Percentiles rank a stretch among this genome's conserved stretches.
These are phyloP conservation scores for Chalaropsis ovoidea DNA, from an alignment of 2,329 filamentous ascomycete genomes.

Conservation along the genomic window DNA sequence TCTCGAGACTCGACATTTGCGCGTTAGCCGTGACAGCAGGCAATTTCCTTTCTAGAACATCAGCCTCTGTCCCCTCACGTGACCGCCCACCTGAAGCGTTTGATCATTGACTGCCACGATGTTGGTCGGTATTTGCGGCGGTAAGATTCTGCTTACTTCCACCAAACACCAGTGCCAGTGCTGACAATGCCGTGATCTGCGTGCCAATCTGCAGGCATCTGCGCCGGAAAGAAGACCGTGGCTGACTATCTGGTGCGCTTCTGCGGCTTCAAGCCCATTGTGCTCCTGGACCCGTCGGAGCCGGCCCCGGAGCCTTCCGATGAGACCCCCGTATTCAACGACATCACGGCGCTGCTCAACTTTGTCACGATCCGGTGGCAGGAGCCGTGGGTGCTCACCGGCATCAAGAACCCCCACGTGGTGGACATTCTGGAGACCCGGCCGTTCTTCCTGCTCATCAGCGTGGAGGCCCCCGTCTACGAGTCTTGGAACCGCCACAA, in stretches of 20 bases:
- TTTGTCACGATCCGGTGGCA: slow-evolving; percentile 81
- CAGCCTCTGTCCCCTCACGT: background rate
- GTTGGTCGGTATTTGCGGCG: slow-evolving; percentile 68
- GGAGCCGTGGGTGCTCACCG: slow-evolving; percentile 73
- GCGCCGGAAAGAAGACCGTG: slow-evolving; percentile 83
- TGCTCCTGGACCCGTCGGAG: slow-evolving; percentile 37
- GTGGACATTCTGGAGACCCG: slow-evolving; percentile 67
- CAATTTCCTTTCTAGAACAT: background rate
- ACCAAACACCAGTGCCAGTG: background rate
- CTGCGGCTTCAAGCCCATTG: slow-evolving; percentile 68
- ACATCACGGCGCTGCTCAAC: slow-evolving; percentile 60
- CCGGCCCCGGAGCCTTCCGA: slow-evolving; percentile 50
- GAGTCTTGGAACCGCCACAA: slow-evolving; percentile 74
- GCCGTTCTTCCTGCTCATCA: slow-evolving; percentile 88
- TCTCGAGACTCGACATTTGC: background rate
- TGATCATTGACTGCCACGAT: slow-evolving; percentile 37
- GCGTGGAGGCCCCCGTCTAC: slow-evolving; percentile 79
- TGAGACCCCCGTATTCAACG: slow-evolving; percentile 42
- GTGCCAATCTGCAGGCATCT: slow-evolving; percentile 56
- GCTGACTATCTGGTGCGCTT: slow-evolving; percentile 77
- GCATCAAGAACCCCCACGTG: slow-evolving; percentile 61
- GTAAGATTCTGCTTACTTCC: slow-evolving; percentile 36
- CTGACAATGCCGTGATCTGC: background rate
- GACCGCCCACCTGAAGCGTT: background rate
- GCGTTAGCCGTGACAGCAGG: background rate